Evolutionary conservation across 208 protist species (phyloP).

Genomic region (Wallacemonas rigidus): DNA sequence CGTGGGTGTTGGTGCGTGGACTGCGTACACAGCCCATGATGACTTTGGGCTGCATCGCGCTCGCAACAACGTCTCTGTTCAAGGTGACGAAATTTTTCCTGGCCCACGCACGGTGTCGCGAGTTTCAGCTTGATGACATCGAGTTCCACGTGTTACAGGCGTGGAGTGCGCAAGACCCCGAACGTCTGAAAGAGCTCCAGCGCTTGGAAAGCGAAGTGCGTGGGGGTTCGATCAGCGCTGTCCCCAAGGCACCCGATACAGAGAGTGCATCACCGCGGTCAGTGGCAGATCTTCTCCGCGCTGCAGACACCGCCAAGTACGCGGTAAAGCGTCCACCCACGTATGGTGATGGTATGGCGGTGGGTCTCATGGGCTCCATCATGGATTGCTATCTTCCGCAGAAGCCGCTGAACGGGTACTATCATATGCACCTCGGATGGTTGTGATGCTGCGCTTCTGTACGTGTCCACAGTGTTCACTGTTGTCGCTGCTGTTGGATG

Average conservation of each 20-base stretch:
- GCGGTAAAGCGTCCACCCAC: constrained; percentile 33
- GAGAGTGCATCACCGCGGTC: neutral
- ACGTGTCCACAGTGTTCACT: neutral
- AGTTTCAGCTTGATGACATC: constrained; percentile 78
- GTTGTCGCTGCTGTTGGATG: neutral
- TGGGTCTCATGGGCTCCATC: constrained; percentile 76
- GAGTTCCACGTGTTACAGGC: constrained; percentile 54
- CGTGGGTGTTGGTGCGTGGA: constrained; percentile 58
- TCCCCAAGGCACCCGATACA: neutral
- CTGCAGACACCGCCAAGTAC: neutral
- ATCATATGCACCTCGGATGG: constrained; percentile 69
- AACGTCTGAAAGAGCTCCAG: constrained; percentile 5
- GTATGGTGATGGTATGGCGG: constrained; percentile 80
- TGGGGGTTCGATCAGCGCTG: neutral
- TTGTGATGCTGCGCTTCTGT: constrained; percentile 22
- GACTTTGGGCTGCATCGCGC: constrained; percentile 66
- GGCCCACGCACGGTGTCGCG: constrained; percentile 63
- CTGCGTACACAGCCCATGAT: constrained; percentile 75
- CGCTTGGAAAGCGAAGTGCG: neutral
- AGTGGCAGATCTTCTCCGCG: constrained; percentile 10
- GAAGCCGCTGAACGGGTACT: constrained; percentile 69
- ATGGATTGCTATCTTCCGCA: constrained; percentile 85
- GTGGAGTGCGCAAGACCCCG: constrained; percentile 25
- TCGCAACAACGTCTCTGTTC: constrained; percentile 55
- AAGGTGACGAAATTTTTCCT: constrained; percentile 74